phyloP scores from a whole-genome alignment of 1,139 yeast genomes.

The Arxiozyma slooffiae region DNA sequence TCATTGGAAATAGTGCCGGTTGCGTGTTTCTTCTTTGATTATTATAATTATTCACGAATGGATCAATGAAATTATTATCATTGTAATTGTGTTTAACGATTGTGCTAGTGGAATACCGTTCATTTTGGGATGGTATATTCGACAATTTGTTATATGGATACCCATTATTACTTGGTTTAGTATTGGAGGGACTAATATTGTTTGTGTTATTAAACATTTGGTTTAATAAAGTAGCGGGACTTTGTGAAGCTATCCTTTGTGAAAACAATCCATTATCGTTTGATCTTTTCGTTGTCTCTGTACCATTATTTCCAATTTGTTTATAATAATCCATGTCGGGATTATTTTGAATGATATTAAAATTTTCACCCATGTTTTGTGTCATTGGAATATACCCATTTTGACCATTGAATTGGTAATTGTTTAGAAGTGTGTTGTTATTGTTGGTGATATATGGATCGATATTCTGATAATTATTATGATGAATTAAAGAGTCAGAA shows the following conservation, averaged over 20 bases:
- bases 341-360: neutral
- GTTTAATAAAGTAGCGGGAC: neutral
- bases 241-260: neutral
- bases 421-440: neutral
- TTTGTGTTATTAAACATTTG: constrained; percentile 1
- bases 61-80: neutral
- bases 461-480: too few relatives aligned
- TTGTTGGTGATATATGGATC: too few relatives aligned
- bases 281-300: neutral
- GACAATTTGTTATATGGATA: neutral
- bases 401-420: too few relatives aligned
- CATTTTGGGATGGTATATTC: neutral
- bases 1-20: constrained; percentile 3
- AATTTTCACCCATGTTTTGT: neutral
- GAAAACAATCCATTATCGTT: neutral
- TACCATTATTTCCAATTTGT: neutral
- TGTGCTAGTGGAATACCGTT: neutral
- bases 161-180: neutral
- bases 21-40: constrained; percentile 10
- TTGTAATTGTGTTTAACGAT: neutral
- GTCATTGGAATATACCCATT: neutral
- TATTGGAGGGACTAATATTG: neutral
- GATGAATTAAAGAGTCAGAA: constrained; percentile 26
- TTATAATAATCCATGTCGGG: neutral
- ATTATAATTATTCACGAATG: neutral